Evolutionary conservation across 2,329 filamentous ascomycete genomes (phyloP).

Genomic region (Fusarium sp.): DNA sequence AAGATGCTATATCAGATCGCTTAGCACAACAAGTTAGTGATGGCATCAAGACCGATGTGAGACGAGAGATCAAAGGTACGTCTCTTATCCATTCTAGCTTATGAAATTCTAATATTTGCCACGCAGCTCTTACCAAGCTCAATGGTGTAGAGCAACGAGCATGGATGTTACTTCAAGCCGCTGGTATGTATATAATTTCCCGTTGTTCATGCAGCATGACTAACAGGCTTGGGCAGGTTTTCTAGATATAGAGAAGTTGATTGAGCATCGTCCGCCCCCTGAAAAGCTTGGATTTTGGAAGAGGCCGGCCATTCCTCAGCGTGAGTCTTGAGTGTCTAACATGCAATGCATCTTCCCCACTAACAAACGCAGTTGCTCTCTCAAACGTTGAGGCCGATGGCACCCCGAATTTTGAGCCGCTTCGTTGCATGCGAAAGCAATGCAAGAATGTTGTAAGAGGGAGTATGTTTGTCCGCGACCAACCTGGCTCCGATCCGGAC

Average conservation of each 20-base stretch:
- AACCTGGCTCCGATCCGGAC: background rate
- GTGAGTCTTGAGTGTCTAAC: constrained; percentile 6
- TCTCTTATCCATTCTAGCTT: rapidly evolving
- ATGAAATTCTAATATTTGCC: background rate
- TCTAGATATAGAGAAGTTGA: constrained; percentile 40
- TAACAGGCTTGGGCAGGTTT: constrained; percentile 18
- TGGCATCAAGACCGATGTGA: constrained; percentile 32
- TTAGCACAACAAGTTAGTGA: constrained; percentile 28
- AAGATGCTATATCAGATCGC: constrained; percentile 23
- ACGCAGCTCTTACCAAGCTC: constrained; percentile 18
- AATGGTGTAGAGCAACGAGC: constrained; percentile 33
- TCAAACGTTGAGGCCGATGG: constrained; percentile 21
- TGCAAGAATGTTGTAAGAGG: constrained; percentile 35
- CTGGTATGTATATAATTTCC: constrained; percentile 9
- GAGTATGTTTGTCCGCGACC: constrained; percentile 37
- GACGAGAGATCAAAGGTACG: constrained; percentile 30
- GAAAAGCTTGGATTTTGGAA: constrained; percentile 39
- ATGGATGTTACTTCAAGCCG: constrained; percentile 37
- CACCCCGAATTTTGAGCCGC: constrained; percentile 34
- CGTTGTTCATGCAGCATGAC: background rate
- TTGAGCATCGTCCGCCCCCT: constrained; percentile 38
- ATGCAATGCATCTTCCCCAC: background rate
- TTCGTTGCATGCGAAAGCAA: constrained; percentile 27
- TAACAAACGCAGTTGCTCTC: constrained; percentile 21
- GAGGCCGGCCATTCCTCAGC: constrained; percentile 40